phyloP scores from a whole-genome alignment of 2,329 filamentous ascomycete genomes.

The Aspergillus pseudoglaucus region DNA sequence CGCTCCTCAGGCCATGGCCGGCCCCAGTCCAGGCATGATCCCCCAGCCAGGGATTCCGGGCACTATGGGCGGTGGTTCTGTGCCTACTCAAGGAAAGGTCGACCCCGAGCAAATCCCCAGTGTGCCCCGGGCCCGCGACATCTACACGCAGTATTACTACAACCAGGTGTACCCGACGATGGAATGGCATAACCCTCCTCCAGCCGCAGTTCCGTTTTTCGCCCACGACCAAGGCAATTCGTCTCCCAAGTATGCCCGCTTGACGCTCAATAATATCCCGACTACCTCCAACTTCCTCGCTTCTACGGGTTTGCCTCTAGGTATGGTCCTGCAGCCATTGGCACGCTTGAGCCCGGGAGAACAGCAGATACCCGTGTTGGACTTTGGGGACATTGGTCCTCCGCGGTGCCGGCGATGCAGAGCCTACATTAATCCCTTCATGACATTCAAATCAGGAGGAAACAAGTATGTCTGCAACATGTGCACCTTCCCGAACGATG shows the following conservation, averaged over 20 bases:
- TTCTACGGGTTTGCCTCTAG: conserved; percentile 76
- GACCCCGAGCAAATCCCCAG: conserved; percentile 91
- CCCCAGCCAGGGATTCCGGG: conserved; percentile 29
- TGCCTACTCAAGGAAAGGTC: conserved; percentile 66
- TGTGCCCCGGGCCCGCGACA: conserved; percentile 76
- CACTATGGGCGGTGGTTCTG: conserved; percentile 50
- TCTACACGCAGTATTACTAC: conserved; percentile 75
- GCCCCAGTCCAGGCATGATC: conserved; percentile 15
- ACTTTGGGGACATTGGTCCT: conserved; percentile 87
- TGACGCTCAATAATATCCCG: conserved; percentile 92
- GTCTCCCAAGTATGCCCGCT: conserved; percentile 84
- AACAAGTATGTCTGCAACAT: conserved; percentile 98
- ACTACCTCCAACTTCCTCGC: conserved; percentile 70
- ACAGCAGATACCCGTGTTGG: conserved; percentile 78
- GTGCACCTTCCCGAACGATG: conserved; percentile 95
- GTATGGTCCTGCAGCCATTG: conserved; percentile 81
- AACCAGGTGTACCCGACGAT: conserved; percentile 90
- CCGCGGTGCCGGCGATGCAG: conserved; percentile 88
- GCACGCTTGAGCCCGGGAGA: conserved; percentile 79
- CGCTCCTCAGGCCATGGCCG: conserved; percentile 7
- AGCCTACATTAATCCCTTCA: conserved; percentile 97
- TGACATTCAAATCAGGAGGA: conserved; percentile 90
- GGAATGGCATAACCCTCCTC: conserved; percentile 85
- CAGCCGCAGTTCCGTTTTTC: conserved; percentile 80
- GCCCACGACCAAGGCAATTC: conserved; percentile 96